A percentile compares a stretch with the other conserved stretches of the same genome.
phyloP scores from a whole-genome alignment of 1,284 basidiomycete species.

The Pseudozyma hubeiensis region DNA sequence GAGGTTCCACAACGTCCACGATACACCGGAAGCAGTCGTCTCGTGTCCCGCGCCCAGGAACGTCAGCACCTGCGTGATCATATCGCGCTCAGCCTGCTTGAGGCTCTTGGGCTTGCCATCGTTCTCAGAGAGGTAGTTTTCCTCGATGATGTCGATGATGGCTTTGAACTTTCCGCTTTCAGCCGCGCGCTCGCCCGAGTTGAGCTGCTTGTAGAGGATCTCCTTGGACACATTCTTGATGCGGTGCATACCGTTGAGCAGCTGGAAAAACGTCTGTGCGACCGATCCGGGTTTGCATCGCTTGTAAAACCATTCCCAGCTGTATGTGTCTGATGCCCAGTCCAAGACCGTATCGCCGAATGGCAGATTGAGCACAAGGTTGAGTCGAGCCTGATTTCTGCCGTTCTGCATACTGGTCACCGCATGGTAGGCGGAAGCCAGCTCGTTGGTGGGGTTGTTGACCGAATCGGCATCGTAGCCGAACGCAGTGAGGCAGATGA shows the following conservation, averaged over 20 bases:
- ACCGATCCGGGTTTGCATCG: slow-evolving; percentile 1
- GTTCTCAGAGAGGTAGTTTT: slow-evolving; percentile 39
- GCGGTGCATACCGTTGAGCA: slow-evolving; percentile 49
- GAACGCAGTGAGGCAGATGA: slow-evolving; percentile 62
- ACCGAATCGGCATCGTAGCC: slow-evolving; percentile 60
- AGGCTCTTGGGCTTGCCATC: slow-evolving; percentile 44
- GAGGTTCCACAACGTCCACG: slow-evolving; percentile 80
- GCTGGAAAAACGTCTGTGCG: slow-evolving; percentile 8
- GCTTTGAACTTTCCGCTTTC: slow-evolving; percentile 26
- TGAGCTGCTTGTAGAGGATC: slow-evolving; percentile 55
- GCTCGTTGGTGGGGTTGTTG: slow-evolving; percentile 46
- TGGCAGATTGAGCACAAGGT: slow-evolving; percentile 56
- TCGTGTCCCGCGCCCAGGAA: slow-evolving; percentile 62
- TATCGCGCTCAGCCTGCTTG: slow-evolving; percentile 54
- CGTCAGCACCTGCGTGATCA: slow-evolving; percentile 58
- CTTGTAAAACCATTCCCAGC: slow-evolving; percentile 20
- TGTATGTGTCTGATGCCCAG: slow-evolving; percentile 20
- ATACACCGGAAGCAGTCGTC: slow-evolving; percentile 76
- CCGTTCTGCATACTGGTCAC: slow-evolving; percentile 60
- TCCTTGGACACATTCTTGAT: slow-evolving; percentile 53
- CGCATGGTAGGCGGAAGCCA: slow-evolving; percentile 60
- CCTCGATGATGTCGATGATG: slow-evolving; percentile 52
- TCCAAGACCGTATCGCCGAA: slow-evolving; percentile 41
- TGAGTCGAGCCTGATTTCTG: slow-evolving; percentile 54
- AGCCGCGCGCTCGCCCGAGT: slow-evolving; percentile 34